Base-by-base conservation (phyloP, 305 asterid species). In the Solanum aculeatissimum region DNA sequence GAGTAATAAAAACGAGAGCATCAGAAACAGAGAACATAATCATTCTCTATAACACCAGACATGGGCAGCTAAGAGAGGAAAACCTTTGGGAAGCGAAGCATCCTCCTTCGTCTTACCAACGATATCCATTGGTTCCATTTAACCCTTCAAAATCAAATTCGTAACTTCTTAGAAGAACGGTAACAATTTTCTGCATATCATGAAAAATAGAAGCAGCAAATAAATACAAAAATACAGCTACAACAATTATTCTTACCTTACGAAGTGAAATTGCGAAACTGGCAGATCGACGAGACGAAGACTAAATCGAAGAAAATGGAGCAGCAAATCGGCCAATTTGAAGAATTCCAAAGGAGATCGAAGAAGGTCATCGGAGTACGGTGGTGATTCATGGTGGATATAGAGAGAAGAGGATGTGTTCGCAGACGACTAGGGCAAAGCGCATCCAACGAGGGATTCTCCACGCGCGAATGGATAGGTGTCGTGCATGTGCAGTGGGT, bases 71-170 rank as follows among this genome's bases (percentile, higher is more conserved):
- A 38, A 71, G 35, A 66, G 45, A 47, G 55, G 40, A 38, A 14
- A 81, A 95, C 97, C 97, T 90, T 96, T 96, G 43, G 98, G 99
- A 43, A 97, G 97, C 32, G 99, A 97, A 78, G 99, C 99, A 87
- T 97, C 99, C 89, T 97, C 99, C 86, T 97, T 97, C 16, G 97
- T 88, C 87, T 88, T 89, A 66, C 98, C 98, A 63, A 97, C 98
- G 81, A 97, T 97, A 86, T 97, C 99, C 95, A 92, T 92, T 51
- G 97, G 94, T 72, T 97, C 99, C 99, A 96, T 96, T 66, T 83
- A 60, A 81, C 55, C 90, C 95, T 89, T 83, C 88, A 93, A 85
- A 66, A 84, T 2, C 35, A 47, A 38, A 83, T 11, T 27, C 23
- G 32, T 0, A 19, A 27, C 68, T 55, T 60, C 5, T 51, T 45